These are phyloP conservation scores for Terana coerulea DNA, from an alignment of 768 basidiomycete genomes.

Conservation along the genomic window DNA sequence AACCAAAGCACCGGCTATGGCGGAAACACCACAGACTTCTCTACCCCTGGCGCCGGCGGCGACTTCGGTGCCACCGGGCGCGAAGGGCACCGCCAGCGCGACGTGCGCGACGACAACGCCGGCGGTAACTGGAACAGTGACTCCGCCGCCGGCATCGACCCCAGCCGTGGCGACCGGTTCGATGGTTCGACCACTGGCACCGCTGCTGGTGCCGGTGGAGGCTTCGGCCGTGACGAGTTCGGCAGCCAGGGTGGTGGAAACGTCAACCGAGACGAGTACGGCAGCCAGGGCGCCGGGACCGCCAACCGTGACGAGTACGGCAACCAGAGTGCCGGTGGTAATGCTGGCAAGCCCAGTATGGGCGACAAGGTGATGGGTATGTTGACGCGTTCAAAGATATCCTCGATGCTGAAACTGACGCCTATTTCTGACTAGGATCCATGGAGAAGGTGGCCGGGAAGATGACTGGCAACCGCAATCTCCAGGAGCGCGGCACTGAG, in stretches of 20 bases:
- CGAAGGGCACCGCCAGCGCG: not conserved
- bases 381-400: too few relatives aligned
- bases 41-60: conserved; percentile 8
- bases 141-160: not conserved
- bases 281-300: not conserved
- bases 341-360: conserved; percentile 8
- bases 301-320: not conserved
- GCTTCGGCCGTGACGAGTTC: not conserved
- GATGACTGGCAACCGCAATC: conserved; percentile 4
- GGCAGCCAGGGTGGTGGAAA: not conserved
- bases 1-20: not conserved
- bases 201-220: not conserved
- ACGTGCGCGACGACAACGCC: not conserved
- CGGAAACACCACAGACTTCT: conserved; percentile 11
- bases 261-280: not conserved
- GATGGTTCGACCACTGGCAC: too few relatives aligned
- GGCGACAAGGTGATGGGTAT: conserved; percentile 14
- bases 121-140: not conserved
- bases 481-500: conserved; percentile 15
- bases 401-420: not conserved
- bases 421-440: conserved; percentile 3
- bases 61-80: conserved; percentile 7
- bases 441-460: conserved; percentile 17
- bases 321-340: not conserved
- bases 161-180: too few relatives aligned